phyloP scores from a whole-genome alignment of 257 asterid species.

The Solanum virginianum region DNA sequence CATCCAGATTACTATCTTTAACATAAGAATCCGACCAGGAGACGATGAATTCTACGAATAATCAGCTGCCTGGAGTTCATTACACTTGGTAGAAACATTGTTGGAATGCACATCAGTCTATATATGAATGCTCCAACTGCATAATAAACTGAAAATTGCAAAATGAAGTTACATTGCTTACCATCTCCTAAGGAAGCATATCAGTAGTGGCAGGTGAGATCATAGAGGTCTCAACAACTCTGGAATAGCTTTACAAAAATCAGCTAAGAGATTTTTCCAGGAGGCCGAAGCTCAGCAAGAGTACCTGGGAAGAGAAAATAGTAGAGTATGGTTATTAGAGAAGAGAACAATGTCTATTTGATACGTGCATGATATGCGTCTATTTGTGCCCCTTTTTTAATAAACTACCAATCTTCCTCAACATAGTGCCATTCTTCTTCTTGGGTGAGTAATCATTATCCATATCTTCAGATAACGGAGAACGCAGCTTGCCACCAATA shows the following conservation, averaged over 20 bases:
- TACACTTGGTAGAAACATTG: background rate
- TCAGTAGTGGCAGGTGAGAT: background rate
- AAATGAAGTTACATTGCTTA: background rate
- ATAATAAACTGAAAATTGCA: background rate
- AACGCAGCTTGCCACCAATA: conserved; percentile 51
- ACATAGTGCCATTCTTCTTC: conserved; percentile 75
- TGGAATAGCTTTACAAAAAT: background rate
- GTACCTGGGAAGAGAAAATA: background rate
- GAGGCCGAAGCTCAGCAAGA: background rate
- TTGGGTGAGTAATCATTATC: conserved; percentile 48
- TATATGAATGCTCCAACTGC: background rate
- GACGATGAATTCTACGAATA: background rate
- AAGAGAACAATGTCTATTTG: background rate
- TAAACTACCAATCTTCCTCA: conserved; percentile 75
- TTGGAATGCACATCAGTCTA: background rate
- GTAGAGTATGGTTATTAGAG: background rate
- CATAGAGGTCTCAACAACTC: background rate
- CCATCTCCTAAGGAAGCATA: background rate
- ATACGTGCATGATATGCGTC: conserved; percentile 2
- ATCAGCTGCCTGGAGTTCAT: background rate
- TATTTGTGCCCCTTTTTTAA: conserved; percentile 77
- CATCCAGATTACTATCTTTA: background rate
- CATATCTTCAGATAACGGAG: conserved; percentile 47
- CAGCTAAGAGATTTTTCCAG: background rate
- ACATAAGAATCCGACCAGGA: background rate